phyloP scores from a whole-genome alignment of 495 filamentous ascomycete species.

The Rhypophila decipiens region DNA sequence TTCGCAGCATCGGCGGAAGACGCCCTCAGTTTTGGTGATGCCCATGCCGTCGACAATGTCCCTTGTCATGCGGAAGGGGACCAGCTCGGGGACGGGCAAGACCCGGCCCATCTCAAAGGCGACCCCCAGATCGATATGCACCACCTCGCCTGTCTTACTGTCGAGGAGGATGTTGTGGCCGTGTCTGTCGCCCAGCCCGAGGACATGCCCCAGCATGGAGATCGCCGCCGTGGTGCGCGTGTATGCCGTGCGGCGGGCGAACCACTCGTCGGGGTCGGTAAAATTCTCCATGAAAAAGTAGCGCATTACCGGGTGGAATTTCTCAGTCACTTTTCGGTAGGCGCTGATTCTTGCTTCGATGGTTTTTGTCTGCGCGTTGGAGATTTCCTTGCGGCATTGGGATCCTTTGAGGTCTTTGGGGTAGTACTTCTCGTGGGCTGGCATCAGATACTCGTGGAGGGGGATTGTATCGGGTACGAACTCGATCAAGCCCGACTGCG shows the following conservation, averaged over 20 bases:
- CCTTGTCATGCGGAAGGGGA: slow-evolving; percentile 90
- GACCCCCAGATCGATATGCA: slow-evolving; percentile 94
- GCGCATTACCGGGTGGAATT: slow-evolving; percentile 88
- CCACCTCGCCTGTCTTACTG: slow-evolving; percentile 81
- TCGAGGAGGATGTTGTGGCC: slow-evolving; percentile 96
- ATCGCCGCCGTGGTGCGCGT: slow-evolving; percentile 89
- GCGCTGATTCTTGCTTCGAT: slow-evolving; percentile 63
- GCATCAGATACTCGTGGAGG: slow-evolving; percentile 82
- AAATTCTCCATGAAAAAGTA: slow-evolving; percentile 98
- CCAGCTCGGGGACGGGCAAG: slow-evolving; percentile 86
- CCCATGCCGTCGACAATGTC: slow-evolving; percentile 98
- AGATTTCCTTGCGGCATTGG: slow-evolving; percentile 70
- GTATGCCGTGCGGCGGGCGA: slow-evolving; percentile 76
- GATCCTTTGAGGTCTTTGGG: slow-evolving; percentile 75
- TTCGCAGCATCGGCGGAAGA: slow-evolving; percentile 94
- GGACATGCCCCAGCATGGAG: slow-evolving; percentile 87
- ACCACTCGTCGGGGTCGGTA: slow-evolving; percentile 93
- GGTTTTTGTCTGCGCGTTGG: slow-evolving; percentile 58
- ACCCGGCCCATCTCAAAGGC: slow-evolving; percentile 95
- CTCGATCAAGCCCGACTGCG: slow-evolving; percentile 86
- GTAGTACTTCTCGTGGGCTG: slow-evolving; percentile 79
- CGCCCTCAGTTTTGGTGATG: slow-evolving; percentile 88
- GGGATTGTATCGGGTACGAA: slow-evolving; percentile 91
- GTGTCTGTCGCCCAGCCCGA: slow-evolving; percentile 93
- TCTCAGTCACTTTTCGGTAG: slow-evolving; percentile 67